A percentile compares a stretch with the other conserved stretches of the same genome.
These are phyloP conservation scores for Platismatia glauca DNA, from an alignment of 495 filamentous ascomycete species.

Conservation along the genomic window DNA sequence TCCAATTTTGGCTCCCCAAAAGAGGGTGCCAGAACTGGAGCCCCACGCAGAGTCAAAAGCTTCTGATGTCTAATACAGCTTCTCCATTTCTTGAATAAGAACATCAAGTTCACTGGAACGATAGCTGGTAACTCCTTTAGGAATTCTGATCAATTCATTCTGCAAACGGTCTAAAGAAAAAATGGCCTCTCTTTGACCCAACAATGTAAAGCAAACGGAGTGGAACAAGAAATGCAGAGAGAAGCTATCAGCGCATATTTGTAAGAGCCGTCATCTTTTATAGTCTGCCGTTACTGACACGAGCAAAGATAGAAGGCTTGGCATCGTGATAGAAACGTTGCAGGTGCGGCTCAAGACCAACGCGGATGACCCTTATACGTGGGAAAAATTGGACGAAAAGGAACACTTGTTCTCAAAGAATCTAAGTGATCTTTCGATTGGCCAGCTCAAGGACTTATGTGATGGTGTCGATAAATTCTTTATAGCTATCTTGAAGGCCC, in stretches of 20 bases:
- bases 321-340: too few relatives aligned
- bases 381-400: not conserved
- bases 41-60: conserved; percentile 5
- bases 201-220: conserved; percentile 19
- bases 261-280: conserved; percentile 14
- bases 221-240: conserved; percentile 21
- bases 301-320: conserved; percentile 10
- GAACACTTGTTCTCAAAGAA: conserved; percentile 6
- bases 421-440: conserved; percentile 6
- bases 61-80: not conserved
- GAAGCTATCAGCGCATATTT: conserved; percentile 17
- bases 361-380: conserved; percentile 5
- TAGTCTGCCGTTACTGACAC: conserved; percentile 4
- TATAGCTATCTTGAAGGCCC: too few relatives aligned
- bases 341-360: too few relatives aligned
- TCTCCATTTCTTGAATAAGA: too few relatives aligned
- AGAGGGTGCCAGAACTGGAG: conserved; percentile 7
- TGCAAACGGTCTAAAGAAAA: conserved; percentile 7
- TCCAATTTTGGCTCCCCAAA: conserved; percentile 12
- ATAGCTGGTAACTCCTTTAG: not conserved
- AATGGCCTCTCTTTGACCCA: conserved; percentile 10
- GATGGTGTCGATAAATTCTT: too few relatives aligned
- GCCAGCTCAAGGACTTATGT: not conserved
- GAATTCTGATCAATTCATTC: not conserved
- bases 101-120: not conserved